Conservation (phyloP, 176 grass and related monocot genomes). For the Cenchrus americanus region DNA sequence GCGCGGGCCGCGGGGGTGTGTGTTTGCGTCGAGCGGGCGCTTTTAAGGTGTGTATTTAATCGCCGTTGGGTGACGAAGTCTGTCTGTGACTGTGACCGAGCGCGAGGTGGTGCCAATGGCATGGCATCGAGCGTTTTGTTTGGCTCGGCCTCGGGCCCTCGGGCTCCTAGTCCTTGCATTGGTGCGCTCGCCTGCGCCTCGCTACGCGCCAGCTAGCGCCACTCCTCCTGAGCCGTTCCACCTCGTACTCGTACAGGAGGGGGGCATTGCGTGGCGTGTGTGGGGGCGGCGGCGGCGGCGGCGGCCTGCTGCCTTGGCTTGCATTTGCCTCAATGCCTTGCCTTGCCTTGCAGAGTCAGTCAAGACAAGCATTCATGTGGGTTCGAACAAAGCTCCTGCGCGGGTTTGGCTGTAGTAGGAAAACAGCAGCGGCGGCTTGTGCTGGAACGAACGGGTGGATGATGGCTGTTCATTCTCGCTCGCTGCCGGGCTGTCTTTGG, state of each 20-base stretch:
- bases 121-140: not conserved
- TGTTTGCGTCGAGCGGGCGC: not conserved
- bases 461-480: no score
- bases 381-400: not conserved
- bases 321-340: no score
- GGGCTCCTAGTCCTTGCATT: no score
- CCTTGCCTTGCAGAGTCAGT: not conserved
- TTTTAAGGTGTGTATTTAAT: conserved; percentile 51
- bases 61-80: conserved; percentile 27
- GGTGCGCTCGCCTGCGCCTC: conserved; percentile 34
- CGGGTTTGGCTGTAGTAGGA: not conserved
- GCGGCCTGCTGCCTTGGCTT: not conserved
- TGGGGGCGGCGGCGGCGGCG: no score
- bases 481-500: no score
- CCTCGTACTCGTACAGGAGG: no score
- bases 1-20: not conserved
- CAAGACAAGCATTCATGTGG: conserved; percentile 7
- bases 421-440: not conserved
- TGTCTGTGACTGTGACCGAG: no score
- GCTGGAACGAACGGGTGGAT: no score
- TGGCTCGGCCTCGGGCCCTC: not conserved
- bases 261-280: no score
- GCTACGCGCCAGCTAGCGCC: conserved; percentile 22
- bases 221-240: not conserved
- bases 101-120: no score